phyloP scores from a whole-genome alignment of 1,284 basidiomycete genomes.

The Sphagnurus paluster region DNA sequence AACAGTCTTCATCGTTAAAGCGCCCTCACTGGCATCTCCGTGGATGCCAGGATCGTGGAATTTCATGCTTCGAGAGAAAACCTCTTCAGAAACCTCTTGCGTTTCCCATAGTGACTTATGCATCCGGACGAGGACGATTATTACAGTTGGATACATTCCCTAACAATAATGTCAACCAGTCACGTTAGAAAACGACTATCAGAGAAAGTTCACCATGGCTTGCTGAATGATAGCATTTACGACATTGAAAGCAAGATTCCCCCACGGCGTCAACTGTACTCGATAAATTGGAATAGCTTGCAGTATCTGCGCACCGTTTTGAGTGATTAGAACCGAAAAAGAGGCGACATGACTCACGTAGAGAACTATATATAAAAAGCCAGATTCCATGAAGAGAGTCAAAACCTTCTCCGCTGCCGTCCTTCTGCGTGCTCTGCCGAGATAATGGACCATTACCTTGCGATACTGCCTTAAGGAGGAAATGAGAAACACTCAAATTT shows the following conservation, averaged over 20 bases:
- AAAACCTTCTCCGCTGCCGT: constrained; percentile 28
- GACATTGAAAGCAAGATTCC: constrained; percentile 24
- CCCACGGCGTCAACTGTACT: constrained; percentile 18
- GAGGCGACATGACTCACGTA: constrained; percentile 20
- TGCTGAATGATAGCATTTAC: constrained; percentile 31
- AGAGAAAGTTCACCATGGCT: constrained; percentile 22
- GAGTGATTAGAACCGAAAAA: background rate
- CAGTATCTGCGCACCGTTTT: constrained; percentile 20
- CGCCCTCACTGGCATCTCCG: background rate
- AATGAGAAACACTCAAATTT: background rate
- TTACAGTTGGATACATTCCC: constrained; percentile 31
- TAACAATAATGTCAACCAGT: too few relatives aligned
- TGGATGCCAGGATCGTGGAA: constrained; percentile 4
- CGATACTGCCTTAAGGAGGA: constrained; percentile 21
- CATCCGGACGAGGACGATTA: constrained; percentile 30
- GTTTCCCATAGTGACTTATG: constrained; percentile 28
- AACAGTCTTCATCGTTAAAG: constrained; percentile 1
- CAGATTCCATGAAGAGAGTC: constrained; percentile 28
- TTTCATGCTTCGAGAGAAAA: constrained; percentile 11
- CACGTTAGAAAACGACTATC: background rate
- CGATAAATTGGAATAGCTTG: constrained; percentile 31
- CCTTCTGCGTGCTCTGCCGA: constrained; percentile 21
- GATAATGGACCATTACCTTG: constrained; percentile 22
- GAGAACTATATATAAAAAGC: constrained; percentile 25
- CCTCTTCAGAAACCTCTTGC: constrained; percentile 14